Base-by-base conservation (phyloP, 352 stramenopile species). In the Pythium chondricola region DNA sequence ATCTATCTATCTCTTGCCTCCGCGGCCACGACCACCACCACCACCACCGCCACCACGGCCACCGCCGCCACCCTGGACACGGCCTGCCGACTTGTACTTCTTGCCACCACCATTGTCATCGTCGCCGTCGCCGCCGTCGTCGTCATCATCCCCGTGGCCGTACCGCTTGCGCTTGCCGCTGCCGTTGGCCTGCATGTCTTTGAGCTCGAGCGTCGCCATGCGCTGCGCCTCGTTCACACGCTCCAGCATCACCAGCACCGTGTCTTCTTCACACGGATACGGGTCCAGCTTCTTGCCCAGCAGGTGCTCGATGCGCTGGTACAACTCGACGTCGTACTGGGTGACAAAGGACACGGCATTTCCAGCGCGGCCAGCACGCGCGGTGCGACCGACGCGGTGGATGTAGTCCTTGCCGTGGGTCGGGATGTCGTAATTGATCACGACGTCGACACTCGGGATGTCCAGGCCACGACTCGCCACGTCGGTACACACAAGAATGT, bases 401-500 rank as follows among this genome's bases (percentile, higher is more conserved):
- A 99, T 98, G 70, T 99, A 99, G 68, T 99, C 95, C 66, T 99
- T 99, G 21, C 92, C 95, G 67, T 99, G 89, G 21, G 80, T 96
- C 8, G 97, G 97, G 40, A 99, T 96, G 71, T 99, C 97, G 73
- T 98, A 99, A 66, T 99, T 99, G 48, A 99, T 85, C 14, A 99
- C 97, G 11, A 98, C 71, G 65, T 99, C 96, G 29, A 99, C 97
- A 45, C 76, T 90, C 2, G 96, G 96, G 55, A 99, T 98, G 63
- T 99, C 96, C 24, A 99, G 74, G 4, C 96, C 96, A 47, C 88
- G 84, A 42, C 74, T 86, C 7, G 88, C 88, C 13, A 95, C 86
- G 56, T 97, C 88, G 16, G 88, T 96, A 52, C 77, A 95, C 37
- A 93, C 79, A 29, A 94, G 79, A 48, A 90, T 93, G 65, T 91